Evolutionary conservation across 352 stramenopile species (phyloP).

Genomic region (Globisporangium megalacanthum): DNA sequence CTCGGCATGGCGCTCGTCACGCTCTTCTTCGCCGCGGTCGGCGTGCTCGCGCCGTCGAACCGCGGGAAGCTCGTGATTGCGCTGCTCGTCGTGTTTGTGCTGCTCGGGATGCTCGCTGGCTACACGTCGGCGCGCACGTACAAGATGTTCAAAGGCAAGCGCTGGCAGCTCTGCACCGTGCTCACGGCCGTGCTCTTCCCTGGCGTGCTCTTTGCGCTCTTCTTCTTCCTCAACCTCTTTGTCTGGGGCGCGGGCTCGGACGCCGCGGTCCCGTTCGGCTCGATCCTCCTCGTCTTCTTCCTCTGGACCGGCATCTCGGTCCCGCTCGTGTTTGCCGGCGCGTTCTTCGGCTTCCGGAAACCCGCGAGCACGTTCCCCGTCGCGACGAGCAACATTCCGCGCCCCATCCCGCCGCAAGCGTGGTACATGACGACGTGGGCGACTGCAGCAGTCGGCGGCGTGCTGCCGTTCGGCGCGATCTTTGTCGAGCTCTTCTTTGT

Average conservation of each 20-base stretch:
- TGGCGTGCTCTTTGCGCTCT: conserved; percentile 94
- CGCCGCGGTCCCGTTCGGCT: conserved; percentile 94
- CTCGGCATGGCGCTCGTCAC: conserved; percentile 94
- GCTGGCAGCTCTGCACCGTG: conserved; percentile 96
- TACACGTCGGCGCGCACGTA: conserved; percentile 96
- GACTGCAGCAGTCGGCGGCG: conserved; percentile 92
- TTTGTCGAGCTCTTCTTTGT: conserved; percentile 99
- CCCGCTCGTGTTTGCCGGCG: conserved; percentile 97
- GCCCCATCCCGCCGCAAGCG: conserved; percentile 96
- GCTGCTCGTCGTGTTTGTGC: conserved; percentile 96
- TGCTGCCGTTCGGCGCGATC: conserved; percentile 98
- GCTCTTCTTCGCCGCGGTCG: conserved; percentile 95
- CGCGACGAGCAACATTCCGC: conserved; percentile 97
- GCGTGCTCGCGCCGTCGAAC: conserved; percentile 96
- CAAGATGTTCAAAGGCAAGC: conserved; percentile 99
- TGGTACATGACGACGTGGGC: conserved; percentile 98
- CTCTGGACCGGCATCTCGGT: conserved; percentile 99
- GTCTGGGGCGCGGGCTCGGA: conserved; percentile 92
- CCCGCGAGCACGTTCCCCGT: conserved; percentile 94
- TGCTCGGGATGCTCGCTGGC: conserved; percentile 95
- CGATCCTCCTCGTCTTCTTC: conserved; percentile 96
- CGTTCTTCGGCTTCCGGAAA: conserved; percentile 97
- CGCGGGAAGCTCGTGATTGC: conserved; percentile 97
- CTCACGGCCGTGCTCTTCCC: conserved; percentile 96
- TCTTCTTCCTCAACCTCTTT: conserved; percentile 98